Base-by-base conservation (phyloP, 345 rosid genomes). In the Lepidium aucheri region DNA sequence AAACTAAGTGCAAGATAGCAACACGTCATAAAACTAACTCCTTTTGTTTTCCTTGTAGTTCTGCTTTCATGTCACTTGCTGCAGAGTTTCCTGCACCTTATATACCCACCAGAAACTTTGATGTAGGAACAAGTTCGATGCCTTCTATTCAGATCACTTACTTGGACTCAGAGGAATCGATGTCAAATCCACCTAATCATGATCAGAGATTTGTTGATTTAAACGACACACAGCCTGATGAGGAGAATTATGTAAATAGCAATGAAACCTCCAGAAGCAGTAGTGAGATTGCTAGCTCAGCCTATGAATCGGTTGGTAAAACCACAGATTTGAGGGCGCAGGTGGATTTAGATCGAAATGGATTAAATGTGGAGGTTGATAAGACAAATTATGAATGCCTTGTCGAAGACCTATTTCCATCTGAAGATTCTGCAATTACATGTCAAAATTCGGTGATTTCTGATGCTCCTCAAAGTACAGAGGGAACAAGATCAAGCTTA, bases 31-130 rank as follows among this genome's bases (percentile, higher is more conserved):
- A 43, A 11, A 68, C 63, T 74, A 71, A 74, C 44, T 34, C 30
- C 42, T 56, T 59, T 40, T 42, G 2, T 8, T 17, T 20, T 47
- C 46, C 53, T 45, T 80, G 70, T 89, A 91, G 99, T 65, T 89
- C 99, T 35, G 99, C 99, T 16, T 95, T 82, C 73, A 91, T 91
- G 91, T 83, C 96, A 39, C 77, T 95, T 60, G 99, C 88, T 34
- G 79, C 99, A 12, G 75, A 47, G 14, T 95, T 69, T 77, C 96
- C 96, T 4, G 62, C 67, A 10, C 81, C 81, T 42, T 65, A 74
- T 38, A 46, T 69, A 22, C 53, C 75, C 41, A 67, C 51, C 43
- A 72, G 60, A 32, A 43, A 72, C 65, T 67, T 50, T 53, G 83
- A 76, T 30, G 87, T 58, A 58, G 84, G 73, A 49, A 53, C 72